A percentile compares a stretch with the other conserved stretches of the same genome.
phyloP scores from a whole-genome alignment of 1,139 yeast genomes.

The Kodamaea alishanica region DNA sequence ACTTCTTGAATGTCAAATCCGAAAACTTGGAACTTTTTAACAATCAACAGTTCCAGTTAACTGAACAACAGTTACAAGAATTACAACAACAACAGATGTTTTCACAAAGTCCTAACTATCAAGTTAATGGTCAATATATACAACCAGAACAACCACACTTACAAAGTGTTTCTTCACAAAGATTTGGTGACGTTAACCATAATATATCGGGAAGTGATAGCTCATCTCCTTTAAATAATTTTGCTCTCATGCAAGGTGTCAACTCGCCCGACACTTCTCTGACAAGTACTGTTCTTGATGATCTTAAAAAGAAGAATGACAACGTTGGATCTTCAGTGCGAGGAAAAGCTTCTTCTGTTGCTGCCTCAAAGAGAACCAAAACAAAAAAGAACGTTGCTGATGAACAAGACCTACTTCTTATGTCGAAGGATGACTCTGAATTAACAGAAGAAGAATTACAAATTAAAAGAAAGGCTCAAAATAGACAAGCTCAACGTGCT shows the following conservation, averaged over 20 bases:
- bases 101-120: slow-evolving; percentile 6
- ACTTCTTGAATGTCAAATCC: slow-evolving; percentile 1
- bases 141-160: slow-evolving; percentile 1
- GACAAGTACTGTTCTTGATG: slow-evolving; percentile 6
- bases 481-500: slow-evolving; percentile 87
- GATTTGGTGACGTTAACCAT: slow-evolving; percentile 2
- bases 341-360: not conserved
- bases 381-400: slow-evolving; percentile 28
- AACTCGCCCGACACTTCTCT: slow-evolving; percentile 12
- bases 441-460: slow-evolving; percentile 48
- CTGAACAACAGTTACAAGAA: slow-evolving; percentile 3
- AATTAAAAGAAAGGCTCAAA: slow-evolving; percentile 69
- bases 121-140: slow-evolving; percentile 3
- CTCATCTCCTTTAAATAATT: slow-evolving; percentile 9
- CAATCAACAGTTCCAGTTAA: slow-evolving; percentile 2
- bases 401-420: slow-evolving; percentile 37
- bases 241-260: slow-evolving; percentile 2
- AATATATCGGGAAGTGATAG: slow-evolving; percentile 9
- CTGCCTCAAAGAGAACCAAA: slow-evolving; percentile 10
- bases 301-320: slow-evolving; percentile 1
- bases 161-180: slow-evolving; percentile 1
- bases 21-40: slow-evolving; percentile 5
- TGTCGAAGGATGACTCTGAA: slow-evolving; percentile 39
- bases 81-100: slow-evolving; percentile 4
- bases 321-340: not conserved